Conservation (phyloP, 176 grass and related monocot genomes). For the Carex kokanica region DNA sequence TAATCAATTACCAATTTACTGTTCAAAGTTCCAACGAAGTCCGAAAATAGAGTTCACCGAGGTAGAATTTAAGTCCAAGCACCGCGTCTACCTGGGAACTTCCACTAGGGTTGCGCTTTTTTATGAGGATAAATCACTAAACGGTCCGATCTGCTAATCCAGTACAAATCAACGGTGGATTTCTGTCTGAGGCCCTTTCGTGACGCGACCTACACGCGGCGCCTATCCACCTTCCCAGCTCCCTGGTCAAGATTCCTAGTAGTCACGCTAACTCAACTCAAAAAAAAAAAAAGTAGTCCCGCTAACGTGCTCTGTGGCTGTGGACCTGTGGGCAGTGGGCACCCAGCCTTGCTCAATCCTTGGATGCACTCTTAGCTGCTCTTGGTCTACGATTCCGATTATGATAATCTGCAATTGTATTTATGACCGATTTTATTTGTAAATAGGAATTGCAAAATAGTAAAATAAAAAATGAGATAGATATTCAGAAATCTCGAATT, state of each 20-base stretch:
- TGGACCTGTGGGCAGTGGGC: background rate
- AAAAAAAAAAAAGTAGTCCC: no score
- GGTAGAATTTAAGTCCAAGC: background rate
- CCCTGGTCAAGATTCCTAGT: background rate
- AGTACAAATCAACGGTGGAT: background rate
- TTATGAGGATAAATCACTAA: background rate
- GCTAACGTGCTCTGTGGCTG: background rate
- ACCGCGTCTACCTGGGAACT: background rate
- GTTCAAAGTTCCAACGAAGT: background rate
- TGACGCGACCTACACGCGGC: background rate
- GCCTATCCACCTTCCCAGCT: background rate
- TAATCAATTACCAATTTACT: background rate
- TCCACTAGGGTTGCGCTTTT: slow-evolving; percentile 7
- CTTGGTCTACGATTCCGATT: background rate
- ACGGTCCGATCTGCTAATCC: background rate
- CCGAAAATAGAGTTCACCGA: background rate
- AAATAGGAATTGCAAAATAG: no score
- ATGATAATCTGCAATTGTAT: background rate
- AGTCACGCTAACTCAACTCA: no score
- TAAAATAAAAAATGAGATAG: no score
- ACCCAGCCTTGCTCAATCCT: background rate
- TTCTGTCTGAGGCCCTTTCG: background rate
- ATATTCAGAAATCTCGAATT: no score
- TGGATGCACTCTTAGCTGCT: background rate
- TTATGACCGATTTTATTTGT: background rate